A percentile compares a stretch with the other conserved stretches of the same genome.
phyloP scores from a whole-genome alignment of 176 grass and related monocot species.

The Panicum miliaceum region DNA sequence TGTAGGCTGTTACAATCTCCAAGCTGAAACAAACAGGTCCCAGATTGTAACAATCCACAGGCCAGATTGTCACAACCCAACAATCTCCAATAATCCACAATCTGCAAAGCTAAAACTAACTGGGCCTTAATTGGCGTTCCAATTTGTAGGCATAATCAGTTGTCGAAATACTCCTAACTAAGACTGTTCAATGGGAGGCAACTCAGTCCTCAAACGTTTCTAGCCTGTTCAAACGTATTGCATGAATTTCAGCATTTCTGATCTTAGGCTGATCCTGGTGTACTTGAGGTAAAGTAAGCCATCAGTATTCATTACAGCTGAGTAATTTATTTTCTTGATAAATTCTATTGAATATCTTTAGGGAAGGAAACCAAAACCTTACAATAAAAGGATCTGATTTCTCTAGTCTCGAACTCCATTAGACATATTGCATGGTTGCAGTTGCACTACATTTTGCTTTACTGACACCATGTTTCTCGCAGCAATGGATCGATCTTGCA shows the following conservation, averaged over 20 bases:
- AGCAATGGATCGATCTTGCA: slow-evolving; percentile 99
- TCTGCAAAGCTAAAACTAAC: too few species aligned
- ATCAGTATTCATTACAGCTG: neutral
- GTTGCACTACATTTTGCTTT: slow-evolving; percentile 11
- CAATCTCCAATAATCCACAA: too few species aligned
- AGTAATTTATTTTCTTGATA: slow-evolving; percentile 26
- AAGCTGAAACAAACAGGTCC: too few species aligned
- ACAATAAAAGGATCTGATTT: neutral
- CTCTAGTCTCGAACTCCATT: neutral
- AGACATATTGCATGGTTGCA: neutral
- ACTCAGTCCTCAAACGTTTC: neutral
- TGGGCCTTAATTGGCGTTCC: neutral
- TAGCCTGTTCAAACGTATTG: neutral
- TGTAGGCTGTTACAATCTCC: too few species aligned
- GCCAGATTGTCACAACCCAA: too few species aligned
- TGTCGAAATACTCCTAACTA: neutral
- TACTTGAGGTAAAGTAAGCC: slow-evolving; percentile 16
- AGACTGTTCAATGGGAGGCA: neutral
- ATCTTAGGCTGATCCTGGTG: slow-evolving; percentile 23
- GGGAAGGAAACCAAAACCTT: slow-evolving; percentile 2
- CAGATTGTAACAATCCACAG: too few species aligned
- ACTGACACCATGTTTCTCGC: slow-evolving; percentile 48
- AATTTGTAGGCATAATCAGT: neutral
- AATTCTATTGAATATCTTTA: slow-evolving; percentile 14
- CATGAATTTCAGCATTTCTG: slow-evolving; percentile 4